phyloP scores from a whole-genome alignment of 169 alveolate genomes.

The Eimeria sp. region DNA sequence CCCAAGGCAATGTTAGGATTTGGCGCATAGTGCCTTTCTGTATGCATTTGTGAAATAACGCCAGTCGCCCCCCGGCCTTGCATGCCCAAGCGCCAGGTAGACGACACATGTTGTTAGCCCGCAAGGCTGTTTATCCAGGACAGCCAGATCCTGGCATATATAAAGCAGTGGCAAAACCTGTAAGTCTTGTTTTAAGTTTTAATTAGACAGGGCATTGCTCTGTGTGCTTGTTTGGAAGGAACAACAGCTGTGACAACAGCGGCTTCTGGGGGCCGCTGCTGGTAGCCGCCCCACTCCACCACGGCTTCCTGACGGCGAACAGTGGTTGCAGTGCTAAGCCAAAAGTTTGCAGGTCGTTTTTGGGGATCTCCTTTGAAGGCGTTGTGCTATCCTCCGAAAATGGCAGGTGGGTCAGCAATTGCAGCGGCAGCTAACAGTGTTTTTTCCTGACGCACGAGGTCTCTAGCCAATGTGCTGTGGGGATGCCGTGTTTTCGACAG shows the following conservation, averaged over 20 bases:
- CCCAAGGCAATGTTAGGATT: not conserved
- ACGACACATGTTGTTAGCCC: not conserved
- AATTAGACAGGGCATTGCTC: not conserved
- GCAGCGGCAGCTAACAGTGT: not conserved
- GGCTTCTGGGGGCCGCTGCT: slow-evolving; percentile 57
- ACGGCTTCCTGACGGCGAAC: slow-evolving; percentile 43
- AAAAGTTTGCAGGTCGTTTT: slow-evolving; percentile 62
- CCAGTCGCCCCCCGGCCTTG: not conserved
- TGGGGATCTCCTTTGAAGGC: slow-evolving; percentile 73
- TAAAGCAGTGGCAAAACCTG: not conserved
- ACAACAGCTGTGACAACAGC: not conserved
- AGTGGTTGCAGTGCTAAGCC: slow-evolving; percentile 8
- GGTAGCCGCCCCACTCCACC: slow-evolving; percentile 63
- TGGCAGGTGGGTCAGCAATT: slow-evolving; percentile 56
- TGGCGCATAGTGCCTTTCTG: not conserved
- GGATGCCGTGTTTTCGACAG: not conserved
- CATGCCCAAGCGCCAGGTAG: not conserved
- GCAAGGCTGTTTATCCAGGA: not conserved
- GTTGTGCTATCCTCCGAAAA: slow-evolving; percentile 54
- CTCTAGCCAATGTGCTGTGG: not conserved
- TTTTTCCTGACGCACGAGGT: slow-evolving; percentile 11
- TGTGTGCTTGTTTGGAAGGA: not conserved
- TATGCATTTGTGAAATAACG: not conserved
- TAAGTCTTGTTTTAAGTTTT: not conserved
- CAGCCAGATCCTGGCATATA: not conserved